Evolutionary conservation across 1,284 basidiomycete species (phyloP).

Genomic region (Tausonia pullulans): DNA sequence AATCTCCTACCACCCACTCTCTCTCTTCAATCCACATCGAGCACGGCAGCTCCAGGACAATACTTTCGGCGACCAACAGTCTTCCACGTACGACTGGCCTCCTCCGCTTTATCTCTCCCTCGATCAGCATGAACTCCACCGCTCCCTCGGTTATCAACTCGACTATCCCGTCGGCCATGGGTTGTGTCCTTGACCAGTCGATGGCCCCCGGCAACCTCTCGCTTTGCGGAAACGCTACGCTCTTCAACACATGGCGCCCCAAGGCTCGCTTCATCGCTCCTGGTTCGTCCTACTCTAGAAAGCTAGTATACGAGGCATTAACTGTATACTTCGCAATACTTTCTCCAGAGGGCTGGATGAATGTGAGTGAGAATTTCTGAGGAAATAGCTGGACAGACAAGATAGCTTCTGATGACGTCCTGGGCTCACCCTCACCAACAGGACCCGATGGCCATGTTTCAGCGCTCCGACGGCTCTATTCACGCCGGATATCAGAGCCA

Average conservation of each 20-base stretch:
- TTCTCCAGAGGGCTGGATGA: conserved; percentile 21
- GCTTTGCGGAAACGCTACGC: conserved; percentile 19
- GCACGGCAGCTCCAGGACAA: too few species aligned
- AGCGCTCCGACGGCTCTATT: conserved; percentile 18
- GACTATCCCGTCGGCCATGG: neutral
- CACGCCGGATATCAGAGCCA: conserved; percentile 23
- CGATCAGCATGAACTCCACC: neutral
- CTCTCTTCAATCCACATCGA: too few species aligned
- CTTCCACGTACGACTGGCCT: neutral
- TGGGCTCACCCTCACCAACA: neutral
- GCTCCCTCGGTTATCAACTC: neutral
- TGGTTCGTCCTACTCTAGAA: neutral
- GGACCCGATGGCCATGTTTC: conserved; percentile 21
- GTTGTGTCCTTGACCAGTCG: conserved; percentile 16
- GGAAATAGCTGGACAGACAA: too few species aligned
- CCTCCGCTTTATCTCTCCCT: neutral
- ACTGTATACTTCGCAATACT: neutral
- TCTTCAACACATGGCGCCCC: conserved; percentile 20
- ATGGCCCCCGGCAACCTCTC: conserved; percentile 17
- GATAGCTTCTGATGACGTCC: neutral
- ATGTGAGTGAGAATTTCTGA: conserved; percentile 7
- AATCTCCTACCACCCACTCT: too few species aligned
- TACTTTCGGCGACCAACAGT: too few species aligned
- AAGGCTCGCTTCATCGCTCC: conserved; percentile 22
- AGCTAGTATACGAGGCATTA: too few species aligned